Conservation (phyloP, 768 basidiomycete species). For the Mycena polygramma region DNA sequence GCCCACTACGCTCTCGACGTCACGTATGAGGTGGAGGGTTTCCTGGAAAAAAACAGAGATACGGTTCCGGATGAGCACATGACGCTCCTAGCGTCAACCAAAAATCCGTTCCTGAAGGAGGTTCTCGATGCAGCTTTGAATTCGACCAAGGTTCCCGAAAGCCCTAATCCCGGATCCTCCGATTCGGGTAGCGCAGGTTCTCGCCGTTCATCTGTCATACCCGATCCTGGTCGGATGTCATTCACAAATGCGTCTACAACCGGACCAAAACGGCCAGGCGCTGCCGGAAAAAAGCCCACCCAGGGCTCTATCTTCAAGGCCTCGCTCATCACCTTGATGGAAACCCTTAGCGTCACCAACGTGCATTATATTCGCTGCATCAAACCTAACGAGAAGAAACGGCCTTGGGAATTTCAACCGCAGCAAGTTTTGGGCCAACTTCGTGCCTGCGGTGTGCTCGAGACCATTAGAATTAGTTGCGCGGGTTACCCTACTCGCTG, state of each 20-base stretch:
- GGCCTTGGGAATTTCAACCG: constrained; percentile 96
- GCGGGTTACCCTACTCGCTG: constrained; percentile 98
- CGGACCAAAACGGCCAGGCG: constrained; percentile 72
- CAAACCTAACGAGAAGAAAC: constrained; percentile 98
- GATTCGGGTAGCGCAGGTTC: constrained; percentile 83
- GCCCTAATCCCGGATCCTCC: constrained; percentile 76
- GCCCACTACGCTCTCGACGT: constrained; percentile 99
- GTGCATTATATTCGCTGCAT: constrained; percentile 99
- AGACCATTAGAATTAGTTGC: constrained; percentile 98
- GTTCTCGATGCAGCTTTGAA: constrained; percentile 92
- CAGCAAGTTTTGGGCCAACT: constrained; percentile 96
- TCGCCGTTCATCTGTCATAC: constrained; percentile 86
- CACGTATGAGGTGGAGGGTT: constrained; percentile 98
- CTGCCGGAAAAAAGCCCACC: constrained; percentile 89
- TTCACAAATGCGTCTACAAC: constrained; percentile 56
- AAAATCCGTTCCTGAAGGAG: constrained; percentile 94
- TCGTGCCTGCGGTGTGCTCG: constrained; percentile 97
- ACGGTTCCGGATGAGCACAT: constrained; percentile 99
- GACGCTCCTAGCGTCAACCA: constrained; percentile 84
- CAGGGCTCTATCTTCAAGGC: constrained; percentile 99
- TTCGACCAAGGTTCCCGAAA: constrained; percentile 75
- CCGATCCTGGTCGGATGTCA: constrained; percentile 86
- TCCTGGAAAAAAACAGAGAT: constrained; percentile 98
- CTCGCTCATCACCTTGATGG: constrained; percentile 94
- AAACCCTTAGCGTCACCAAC: constrained; percentile 96